Evolutionary conservation across 2,329 filamentous ascomycete species (phyloP).

Genomic region (Cadophora sp.): DNA sequence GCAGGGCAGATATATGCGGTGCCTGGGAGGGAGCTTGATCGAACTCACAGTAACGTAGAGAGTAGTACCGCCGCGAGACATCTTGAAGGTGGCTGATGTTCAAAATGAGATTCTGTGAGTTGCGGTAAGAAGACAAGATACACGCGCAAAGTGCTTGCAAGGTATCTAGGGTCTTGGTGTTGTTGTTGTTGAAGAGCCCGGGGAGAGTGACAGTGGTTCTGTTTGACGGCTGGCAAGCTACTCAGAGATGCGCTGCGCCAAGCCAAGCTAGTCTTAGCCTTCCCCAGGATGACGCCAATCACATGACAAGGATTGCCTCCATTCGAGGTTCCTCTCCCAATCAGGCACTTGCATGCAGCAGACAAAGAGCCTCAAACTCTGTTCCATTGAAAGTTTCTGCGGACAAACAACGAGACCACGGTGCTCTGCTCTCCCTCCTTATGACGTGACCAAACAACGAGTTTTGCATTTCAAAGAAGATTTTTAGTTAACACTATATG

Average conservation of each 20-base stretch:
- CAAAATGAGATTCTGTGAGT: neutral
- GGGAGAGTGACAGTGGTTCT: neutral
- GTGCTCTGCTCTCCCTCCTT: too few relatives aligned
- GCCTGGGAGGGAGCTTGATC: constrained; percentile 3
- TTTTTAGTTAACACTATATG: too few relatives aligned
- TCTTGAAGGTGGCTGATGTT: constrained; percentile 48
- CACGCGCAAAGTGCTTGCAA: constrained; percentile 12
- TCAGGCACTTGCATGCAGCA: too few relatives aligned
- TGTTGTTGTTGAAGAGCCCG: neutral
- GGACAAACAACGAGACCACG: too few relatives aligned
- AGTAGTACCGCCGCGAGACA: constrained; percentile 94
- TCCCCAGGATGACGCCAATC: neutral
- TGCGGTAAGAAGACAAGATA: neutral
- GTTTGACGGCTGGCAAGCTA: neutral
- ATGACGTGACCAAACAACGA: too few relatives aligned
- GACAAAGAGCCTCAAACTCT: neutral
- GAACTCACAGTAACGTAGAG: constrained; percentile 81
- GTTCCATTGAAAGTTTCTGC: too few relatives aligned
- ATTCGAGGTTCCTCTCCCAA: neutral
- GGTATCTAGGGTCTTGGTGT: constrained; percentile 6
- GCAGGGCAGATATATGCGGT: neutral
- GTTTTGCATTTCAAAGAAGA: too few relatives aligned
- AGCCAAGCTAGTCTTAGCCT: neutral
- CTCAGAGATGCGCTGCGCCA: constrained; percentile 6
- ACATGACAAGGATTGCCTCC: neutral